Base-by-base conservation (phyloP, 306 rosid genomes). In the Malus orientalis region DNA sequence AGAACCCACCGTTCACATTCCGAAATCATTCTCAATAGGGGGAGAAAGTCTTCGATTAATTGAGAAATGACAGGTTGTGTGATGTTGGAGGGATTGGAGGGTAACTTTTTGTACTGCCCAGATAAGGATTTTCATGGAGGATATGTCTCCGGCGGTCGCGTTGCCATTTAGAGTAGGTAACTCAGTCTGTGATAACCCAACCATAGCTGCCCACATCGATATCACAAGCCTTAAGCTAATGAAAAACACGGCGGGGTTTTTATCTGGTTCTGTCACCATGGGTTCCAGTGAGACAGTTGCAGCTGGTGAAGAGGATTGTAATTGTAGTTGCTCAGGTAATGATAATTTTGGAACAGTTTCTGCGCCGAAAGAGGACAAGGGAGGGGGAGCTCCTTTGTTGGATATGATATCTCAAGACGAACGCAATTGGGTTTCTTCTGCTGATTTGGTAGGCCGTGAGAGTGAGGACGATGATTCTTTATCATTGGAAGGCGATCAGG, bases 161-260 rank as follows among this genome's bases (percentile, higher is more conserved):
- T 89, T 91, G 87, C 89, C 96, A 80, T 88, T 91, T 75, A 76
- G 84, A 80, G 86, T 91, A 90, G 94, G 91, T 87, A 90, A 91
- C 83, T 87, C 86, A 61, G 88, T 88, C 84, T 89, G 88, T 81
- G 93, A 91, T 86, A 89, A 85, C 76, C 78, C 96, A 80, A 78
- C 80, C 60, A 47, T 82, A 84, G 90, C 83, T 71, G 75, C 83
- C 74, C 84, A 73, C 86, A 80, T 91, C 86, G 91, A 90, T 77
- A 81, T 93, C 85, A 82, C 92, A 71, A 86, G 88, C 72, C 88
- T 90, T 77, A 86, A 89, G 88, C 85, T 93, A 78, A 89, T 89
- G 92, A 80, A 86, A 25, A 93, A 89, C 83, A 33, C 81, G 67
- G 76, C 84, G 8, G 88, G 81, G 29, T 83, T 90, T 84, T 67